phyloP scores from a whole-genome alignment of 2,329 filamentous ascomycete species.

The Fusarium sp. region DNA sequence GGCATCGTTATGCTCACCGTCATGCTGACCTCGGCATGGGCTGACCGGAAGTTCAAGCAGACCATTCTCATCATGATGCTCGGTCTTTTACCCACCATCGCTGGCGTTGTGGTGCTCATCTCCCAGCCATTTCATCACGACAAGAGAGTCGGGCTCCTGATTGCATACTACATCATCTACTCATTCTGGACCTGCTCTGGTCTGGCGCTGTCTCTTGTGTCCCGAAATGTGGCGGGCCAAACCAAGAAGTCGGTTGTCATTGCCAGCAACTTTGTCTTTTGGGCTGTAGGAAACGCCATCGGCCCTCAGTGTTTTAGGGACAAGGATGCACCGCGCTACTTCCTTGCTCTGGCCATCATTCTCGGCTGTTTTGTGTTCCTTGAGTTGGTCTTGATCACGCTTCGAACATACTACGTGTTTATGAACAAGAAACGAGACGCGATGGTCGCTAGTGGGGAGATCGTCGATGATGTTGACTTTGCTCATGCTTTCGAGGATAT shows the following conservation, averaged over 20 bases:
- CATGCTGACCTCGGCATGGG: conserved; percentile 72
- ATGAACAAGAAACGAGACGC: neutral
- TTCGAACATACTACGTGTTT: neutral
- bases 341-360: neutral
- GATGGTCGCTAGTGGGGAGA: neutral
- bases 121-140: conserved; percentile 70
- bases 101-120: conserved; percentile 79
- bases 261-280: neutral
- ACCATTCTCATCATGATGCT: conserved; percentile 74
- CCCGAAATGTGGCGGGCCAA: neutral
- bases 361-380: neutral
- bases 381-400: neutral
- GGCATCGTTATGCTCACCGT: conserved; percentile 79
- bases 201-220: conserved; percentile 62
- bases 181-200: conserved; percentile 79
- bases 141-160: conserved; percentile 73
- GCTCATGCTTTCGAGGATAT: neutral
- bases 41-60: conserved; percentile 75
- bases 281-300: neutral
- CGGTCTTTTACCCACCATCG: conserved; percentile 70
- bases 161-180: conserved; percentile 80
- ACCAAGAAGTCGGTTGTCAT: neutral
- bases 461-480: neutral
- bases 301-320: neutral
- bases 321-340: neutral